phyloP scores from a whole-genome alignment of 2,329 filamentous ascomycete genomes.

The Rosellinia necatrix region DNA sequence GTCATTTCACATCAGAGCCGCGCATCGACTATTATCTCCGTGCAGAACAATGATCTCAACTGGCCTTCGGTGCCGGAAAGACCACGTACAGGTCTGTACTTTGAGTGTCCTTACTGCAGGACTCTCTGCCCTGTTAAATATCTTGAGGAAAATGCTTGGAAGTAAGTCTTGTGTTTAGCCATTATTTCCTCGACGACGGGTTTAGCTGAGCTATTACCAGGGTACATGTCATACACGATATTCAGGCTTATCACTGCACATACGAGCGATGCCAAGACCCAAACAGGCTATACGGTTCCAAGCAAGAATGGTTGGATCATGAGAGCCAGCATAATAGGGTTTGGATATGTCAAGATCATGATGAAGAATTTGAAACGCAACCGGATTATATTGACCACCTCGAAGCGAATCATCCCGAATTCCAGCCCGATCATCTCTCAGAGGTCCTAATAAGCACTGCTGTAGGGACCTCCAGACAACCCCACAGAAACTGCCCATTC shows the following conservation, averaged over 20 bases:
- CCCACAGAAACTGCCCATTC: not conserved
- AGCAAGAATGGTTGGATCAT: slow-evolving; percentile 30
- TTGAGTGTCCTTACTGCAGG: slow-evolving; percentile 8
- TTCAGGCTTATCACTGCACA: slow-evolving; percentile 30
- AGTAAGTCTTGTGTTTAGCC: not conserved
- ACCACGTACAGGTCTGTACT: not conserved
- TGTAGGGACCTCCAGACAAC: not conserved
- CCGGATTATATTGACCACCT: not conserved
- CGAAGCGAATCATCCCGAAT: not conserved
- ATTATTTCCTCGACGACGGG: not conserved
- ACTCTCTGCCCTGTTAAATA: slow-evolving; percentile 6
- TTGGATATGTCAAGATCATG: slow-evolving; percentile 23
- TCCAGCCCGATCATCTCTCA: not conserved
- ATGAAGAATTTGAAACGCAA: slow-evolving; percentile 24
- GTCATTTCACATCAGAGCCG: slow-evolving; percentile 3
- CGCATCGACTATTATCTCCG: not conserved
- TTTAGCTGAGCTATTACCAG: not conserved
- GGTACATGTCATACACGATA: slow-evolving; percentile 22
- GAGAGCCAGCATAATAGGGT: slow-evolving; percentile 25
- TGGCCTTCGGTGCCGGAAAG: not conserved
- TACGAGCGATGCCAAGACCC: slow-evolving; percentile 27
- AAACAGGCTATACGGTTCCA: slow-evolving; percentile 21
- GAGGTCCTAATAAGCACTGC: not conserved
- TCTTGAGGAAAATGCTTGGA: not conserved
- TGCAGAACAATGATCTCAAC: not conserved